These are phyloP conservation scores for Daucus carota DNA, from an alignment of 129 eudicot genomes.

Conservation along the genomic window DH1_v3.0 NC_030386.2:35254001-35254500, in stretches of 20 bases:
- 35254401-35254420: neutral
- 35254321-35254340: neutral
- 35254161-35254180: no score
- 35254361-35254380: neutral
- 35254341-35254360: neutral
- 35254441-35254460: neutral
- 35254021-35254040: no score
- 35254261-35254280: neutral
- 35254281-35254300: neutral
- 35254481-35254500: neutral
- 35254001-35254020: neutral
- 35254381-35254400: no score
- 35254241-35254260: neutral
- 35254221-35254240: neutral
- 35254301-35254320: constrained; percentile 3
- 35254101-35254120: no score
- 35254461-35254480: neutral
- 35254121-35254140: no score
- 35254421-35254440: neutral
- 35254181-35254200: no score
- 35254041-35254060: no score
- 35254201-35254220: no score
- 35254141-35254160: no score
- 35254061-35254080: no score
- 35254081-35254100: no score